Evolutionary conservation across 2,329 filamentous ascomycete genomes (phyloP), one percentile per base, ranked within the genome.

Genomic region (Fusarium newnesense): DNA sequence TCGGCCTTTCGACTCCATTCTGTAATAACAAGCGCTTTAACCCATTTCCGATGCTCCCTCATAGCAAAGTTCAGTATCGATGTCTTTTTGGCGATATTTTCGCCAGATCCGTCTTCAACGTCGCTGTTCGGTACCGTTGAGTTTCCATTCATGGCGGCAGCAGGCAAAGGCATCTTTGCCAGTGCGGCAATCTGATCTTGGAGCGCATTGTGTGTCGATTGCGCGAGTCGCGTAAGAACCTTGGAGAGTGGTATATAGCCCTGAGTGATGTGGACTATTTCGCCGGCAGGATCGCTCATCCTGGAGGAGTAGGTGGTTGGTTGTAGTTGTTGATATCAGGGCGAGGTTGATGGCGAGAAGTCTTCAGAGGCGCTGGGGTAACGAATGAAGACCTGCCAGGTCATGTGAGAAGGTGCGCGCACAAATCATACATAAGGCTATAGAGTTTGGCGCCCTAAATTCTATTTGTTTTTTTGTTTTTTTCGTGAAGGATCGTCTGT

Each of bases 1-100:
- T 90, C 87, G 39, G 92, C 91, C 80, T 93, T 92, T 78, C 93
- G 89, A 79, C 93, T 94, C 96, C 96, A 99, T 82, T 96, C 93
- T 4, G 93, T 91, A 52, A 99, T 91, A 28, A 99, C 94, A 26
- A 98, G 87, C 12, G 95, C 89, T 84, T 99, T 98, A 80, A 97
- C 94, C 86, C 97, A 98, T 84, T 94, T 94, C 36, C 92, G 91
- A 78, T 97, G 92, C 78, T 93, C 90, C 28, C 91, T 89, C 80
- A 96, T 92, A 13, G 93, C 91, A 83, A 96, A 97, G 47, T 93
- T 90, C 67, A 97, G 83, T 60, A 98, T 81, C 40, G 86, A 83
- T 34, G 89, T 83, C 82, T 97, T 98, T 83, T 97, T 97, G 37
- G 88, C 86, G 18, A 93, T 78, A 78, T 94, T 96, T 68, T 92